Base-by-base conservation (phyloP, 208 protist genomes). In the Leishmania tropica region DNA sequence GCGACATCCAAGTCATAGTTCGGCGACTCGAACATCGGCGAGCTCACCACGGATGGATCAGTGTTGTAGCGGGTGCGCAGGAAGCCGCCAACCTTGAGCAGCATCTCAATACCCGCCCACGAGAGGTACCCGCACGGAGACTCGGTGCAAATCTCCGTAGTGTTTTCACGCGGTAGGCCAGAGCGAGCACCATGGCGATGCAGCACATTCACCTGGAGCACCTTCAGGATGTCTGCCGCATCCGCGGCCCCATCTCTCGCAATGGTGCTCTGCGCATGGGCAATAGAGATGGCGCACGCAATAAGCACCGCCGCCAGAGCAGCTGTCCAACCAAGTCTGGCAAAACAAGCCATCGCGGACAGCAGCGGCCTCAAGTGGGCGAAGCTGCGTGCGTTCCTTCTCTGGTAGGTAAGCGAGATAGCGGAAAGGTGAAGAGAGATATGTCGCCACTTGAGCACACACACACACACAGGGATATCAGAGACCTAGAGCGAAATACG, bases 131-230 rank as follows among this genome's bases (percentile, higher is more conserved):
- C 91, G 67, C 91, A 94, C 45, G 90, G 88, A 6, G 79, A 62
- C 70, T 82, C 84, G 62, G 70, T 80, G 80, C 91, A 94, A 75
- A 94, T 84, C 28, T 75, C 13, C 51, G 78, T 78, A 15, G 60
- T 60, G 84, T 94, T 92, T 70, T 76, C 70, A 31, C 62, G 60
- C 21, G 76, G 48, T 13, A 80, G 72, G 54, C 84, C 56, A 13
- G 79, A 24, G 24, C 90, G 90, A 3, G 88, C 86, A 70, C 90
- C 90, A 73, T 94, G 90, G 60, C 90, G 90, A 82, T 94, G 90
- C 56, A 92, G 56, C 42, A 92, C 67, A 72, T 93, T 86, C 48
- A 89, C 71, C 75, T 85, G 73, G 73, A 81, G 60, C 60, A 87
- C 74, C 70, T 84, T 77, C 19, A 83, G 47, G 71, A 75, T 75